Evolutionary conservation across 2,329 filamentous ascomycete species (phyloP).

Genomic region (Coniella vitis): DNA sequence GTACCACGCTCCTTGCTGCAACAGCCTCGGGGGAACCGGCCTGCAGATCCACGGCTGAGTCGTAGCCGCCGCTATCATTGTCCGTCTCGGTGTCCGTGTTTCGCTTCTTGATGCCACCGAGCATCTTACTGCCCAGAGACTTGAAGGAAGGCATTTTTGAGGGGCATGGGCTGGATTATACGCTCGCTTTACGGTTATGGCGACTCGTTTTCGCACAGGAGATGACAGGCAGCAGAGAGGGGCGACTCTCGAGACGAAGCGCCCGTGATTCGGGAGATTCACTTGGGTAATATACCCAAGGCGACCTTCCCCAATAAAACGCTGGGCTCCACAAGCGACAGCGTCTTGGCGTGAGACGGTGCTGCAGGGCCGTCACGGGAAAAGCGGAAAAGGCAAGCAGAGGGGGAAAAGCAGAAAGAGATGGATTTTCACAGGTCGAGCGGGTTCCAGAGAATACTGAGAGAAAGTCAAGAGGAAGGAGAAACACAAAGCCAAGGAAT

Average conservation of each 20-base stretch:
- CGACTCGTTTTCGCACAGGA: too few species aligned
- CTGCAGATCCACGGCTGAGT: constrained; percentile 23
- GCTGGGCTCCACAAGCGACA: not conserved
- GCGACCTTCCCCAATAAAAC: too few species aligned
- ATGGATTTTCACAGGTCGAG: too few species aligned
- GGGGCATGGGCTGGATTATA: too few species aligned
- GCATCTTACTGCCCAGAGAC: constrained; percentile 48
- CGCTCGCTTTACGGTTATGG: too few species aligned
- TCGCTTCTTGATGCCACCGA: constrained; percentile 47
- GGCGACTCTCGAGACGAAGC: not conserved
- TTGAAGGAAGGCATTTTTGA: constrained; percentile 32
- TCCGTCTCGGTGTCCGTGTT: constrained; percentile 3
- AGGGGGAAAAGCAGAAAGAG: not conserved
- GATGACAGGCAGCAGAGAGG: not conserved
- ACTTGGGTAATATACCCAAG: too few species aligned
- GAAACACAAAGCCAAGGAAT: too few species aligned
- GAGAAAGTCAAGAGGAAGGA: too few species aligned
- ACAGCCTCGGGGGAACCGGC: constrained; percentile 61
- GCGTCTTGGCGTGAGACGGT: not conserved
- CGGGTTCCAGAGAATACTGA: too few species aligned
- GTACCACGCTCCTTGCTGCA: constrained; percentile 59
- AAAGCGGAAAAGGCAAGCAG: not conserved
- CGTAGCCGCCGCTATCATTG: constrained; percentile 5
- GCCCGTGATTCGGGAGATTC: not conserved
- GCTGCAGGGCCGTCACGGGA: not conserved